Evolutionary conservation across 306 rosid species (phyloP).

Genomic region (Quercus glauca): DNA sequence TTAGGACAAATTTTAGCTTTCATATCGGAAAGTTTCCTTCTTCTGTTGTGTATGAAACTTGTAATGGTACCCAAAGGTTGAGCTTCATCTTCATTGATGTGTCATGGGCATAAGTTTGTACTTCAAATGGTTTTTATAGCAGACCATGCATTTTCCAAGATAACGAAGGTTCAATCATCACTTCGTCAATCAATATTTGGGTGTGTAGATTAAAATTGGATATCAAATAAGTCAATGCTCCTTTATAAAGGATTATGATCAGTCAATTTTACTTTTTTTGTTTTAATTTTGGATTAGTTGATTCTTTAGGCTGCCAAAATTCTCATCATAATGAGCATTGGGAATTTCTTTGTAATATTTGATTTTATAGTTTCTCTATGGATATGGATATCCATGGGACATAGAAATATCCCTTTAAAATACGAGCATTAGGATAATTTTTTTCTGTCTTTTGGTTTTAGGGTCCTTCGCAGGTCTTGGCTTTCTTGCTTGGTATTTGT

Average conservation of each 20-base stretch:
- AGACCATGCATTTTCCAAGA: background rate
- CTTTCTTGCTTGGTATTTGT: slow-evolving; percentile 73
- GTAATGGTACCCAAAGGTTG: slow-evolving; percentile 3
- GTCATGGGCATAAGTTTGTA: background rate
- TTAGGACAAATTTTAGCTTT: slow-evolving; percentile 12
- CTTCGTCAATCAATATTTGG: background rate
- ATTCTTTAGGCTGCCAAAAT: background rate
- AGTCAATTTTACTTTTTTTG: background rate
- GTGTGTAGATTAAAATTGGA: background rate
- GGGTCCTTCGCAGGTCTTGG: slow-evolving; percentile 96
- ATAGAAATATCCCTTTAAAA: background rate
- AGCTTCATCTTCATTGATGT: slow-evolving; percentile 10
- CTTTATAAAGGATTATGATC: background rate
- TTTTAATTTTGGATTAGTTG: background rate
- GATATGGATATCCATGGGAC: background rate
- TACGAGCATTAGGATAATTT: slow-evolving; percentile 18
- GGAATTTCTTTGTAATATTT: background rate
- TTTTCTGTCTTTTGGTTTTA: slow-evolving; percentile 35
- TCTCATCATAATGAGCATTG: background rate
- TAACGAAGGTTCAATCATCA: background rate
- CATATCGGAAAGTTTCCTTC: background rate
- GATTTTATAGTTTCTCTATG: background rate
- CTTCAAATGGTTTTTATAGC: background rate
- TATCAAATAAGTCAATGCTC: background rate
- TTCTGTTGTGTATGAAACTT: background rate